A percentile compares a stretch with the other conserved stretches of the same genome.
Conservation (phyloP, 495 filamentous ascomycete genomes). For the Tuber borchii region DNA sequence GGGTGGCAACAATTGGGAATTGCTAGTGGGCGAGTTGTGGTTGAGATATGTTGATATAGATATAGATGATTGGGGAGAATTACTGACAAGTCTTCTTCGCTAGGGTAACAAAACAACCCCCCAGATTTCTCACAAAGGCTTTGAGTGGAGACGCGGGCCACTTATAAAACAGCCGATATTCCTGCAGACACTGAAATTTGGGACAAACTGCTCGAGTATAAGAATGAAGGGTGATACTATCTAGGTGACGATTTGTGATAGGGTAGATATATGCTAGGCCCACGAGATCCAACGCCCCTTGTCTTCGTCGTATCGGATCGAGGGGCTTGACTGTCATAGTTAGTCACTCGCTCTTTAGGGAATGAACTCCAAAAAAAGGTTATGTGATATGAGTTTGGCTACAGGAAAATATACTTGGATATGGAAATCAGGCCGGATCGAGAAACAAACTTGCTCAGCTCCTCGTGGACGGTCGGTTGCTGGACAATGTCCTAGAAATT, state of each 20-base stretch:
- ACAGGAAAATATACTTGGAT: not conserved
- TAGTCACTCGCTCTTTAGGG: not conserved
- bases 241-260: not conserved
- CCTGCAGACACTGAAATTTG: not conserved
- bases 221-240: not conserved
- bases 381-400: not conserved
- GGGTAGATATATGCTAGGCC: not conserved
- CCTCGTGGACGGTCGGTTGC: not conserved
- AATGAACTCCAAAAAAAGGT: not conserved
- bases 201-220: not conserved
- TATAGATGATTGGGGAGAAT: not conserved
- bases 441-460: not conserved
- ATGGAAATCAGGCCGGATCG: not conserved
- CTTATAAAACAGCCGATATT: not conserved
- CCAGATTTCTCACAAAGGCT: not conserved
- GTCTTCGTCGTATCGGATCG: not conserved
- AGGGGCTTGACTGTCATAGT: not conserved
- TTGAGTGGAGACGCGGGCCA: not conserved
- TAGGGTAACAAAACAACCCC: constrained; percentile 14
- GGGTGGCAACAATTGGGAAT: constrained; percentile 41
- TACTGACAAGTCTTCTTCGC: constrained; percentile 3
- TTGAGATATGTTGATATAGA: constrained; percentile 20
- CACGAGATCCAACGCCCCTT: not conserved
- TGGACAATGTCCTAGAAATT: not conserved
- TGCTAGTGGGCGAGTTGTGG: constrained; percentile 24